phyloP scores from a whole-genome alignment of 2,329 filamentous ascomycete genomes.

The Metarhizium sp. region DNA sequence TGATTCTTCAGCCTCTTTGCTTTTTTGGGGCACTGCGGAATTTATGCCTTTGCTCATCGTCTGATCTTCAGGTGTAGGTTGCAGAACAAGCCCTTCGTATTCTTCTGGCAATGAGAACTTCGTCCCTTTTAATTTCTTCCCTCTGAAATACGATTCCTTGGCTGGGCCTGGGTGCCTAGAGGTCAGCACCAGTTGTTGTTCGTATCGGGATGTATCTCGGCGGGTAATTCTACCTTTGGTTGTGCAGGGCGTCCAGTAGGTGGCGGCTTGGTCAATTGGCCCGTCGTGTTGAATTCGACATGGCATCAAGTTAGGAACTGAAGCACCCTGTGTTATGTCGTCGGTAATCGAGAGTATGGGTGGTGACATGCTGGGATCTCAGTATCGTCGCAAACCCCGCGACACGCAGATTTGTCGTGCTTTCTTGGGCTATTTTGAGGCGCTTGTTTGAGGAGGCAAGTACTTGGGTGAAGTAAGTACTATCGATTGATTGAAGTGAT shows the following conservation, averaged over 20 bases:
- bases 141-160: slow-evolving; percentile 62
- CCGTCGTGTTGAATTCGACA: slow-evolving; percentile 75
- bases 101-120: slow-evolving; percentile 57
- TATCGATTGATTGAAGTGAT: too few relatives aligned
- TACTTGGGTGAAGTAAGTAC: too few relatives aligned
- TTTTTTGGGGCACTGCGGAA: background rate
- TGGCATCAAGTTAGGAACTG: slow-evolving; percentile 64
- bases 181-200: background rate
- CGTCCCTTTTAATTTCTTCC: slow-evolving; percentile 67
- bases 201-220: background rate
- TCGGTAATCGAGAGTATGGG: slow-evolving; percentile 32
- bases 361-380: slow-evolving; percentile 25
- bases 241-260: slow-evolving; percentile 60
- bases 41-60: background rate
- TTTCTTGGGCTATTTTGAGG: background rate
- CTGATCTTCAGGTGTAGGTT: slow-evolving; percentile 9
- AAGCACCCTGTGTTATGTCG: slow-evolving; percentile 20
- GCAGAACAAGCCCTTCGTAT: slow-evolving; percentile 56
- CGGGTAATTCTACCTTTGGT: slow-evolving; percentile 29
- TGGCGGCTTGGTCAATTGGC: slow-evolving; percentile 48
- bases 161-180: slow-evolving; percentile 40
- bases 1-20: background rate
- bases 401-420: background rate
- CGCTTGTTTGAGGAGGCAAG: background rate
- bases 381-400: background rate